Percentiles rank a stretch among this genome's conserved stretches.
phyloP scores from a whole-genome alignment of 1,139 yeast genomes.

The Yamadazyma kanchanaburiensis region DNA sequence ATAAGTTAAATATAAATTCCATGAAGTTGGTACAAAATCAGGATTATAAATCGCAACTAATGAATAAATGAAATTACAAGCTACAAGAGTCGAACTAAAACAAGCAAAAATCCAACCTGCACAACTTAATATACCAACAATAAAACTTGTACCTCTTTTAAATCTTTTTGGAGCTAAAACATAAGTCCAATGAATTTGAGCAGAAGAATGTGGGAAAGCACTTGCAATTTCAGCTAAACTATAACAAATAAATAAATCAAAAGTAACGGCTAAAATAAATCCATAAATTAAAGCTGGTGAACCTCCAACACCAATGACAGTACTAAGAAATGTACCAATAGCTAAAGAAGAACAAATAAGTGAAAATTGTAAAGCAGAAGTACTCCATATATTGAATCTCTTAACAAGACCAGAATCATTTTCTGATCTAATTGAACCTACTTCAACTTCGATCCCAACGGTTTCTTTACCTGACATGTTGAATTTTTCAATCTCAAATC shows the following conservation, averaged over 20 bases:
- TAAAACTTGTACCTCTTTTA: conserved; percentile 27
- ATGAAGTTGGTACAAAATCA: conserved; percentile 17
- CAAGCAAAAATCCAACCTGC: conserved; percentile 49
- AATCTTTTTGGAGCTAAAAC: conserved; percentile 18
- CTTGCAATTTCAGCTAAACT: conserved; percentile 26
- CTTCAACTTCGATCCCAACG: too few relatives aligned
- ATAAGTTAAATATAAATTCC: conserved; percentile 23
- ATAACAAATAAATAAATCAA: conserved; percentile 20
- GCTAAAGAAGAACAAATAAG: conserved; percentile 25
- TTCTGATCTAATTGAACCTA: background rate
- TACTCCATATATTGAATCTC: conserved; percentile 21
- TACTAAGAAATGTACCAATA: conserved; percentile 22
- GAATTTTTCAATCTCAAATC: too few relatives aligned
- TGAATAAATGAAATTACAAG: conserved; percentile 42
- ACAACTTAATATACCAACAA: conserved; percentile 50
- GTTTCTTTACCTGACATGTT: too few relatives aligned
- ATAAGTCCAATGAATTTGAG: conserved; percentile 30
- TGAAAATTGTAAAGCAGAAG: conserved; percentile 21
- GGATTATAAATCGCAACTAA: conserved; percentile 32
- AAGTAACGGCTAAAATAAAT: conserved; percentile 17
- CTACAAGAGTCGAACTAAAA: conserved; percentile 26
- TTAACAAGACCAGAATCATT: conserved; percentile 12
- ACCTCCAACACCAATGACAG: conserved; percentile 26
- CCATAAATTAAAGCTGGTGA: conserved; percentile 23
- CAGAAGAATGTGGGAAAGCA: conserved; percentile 27